Evolutionary conservation across 2,329 filamentous ascomycete species (phyloP).

Genomic region (Fusarium marasasianum): DNA sequence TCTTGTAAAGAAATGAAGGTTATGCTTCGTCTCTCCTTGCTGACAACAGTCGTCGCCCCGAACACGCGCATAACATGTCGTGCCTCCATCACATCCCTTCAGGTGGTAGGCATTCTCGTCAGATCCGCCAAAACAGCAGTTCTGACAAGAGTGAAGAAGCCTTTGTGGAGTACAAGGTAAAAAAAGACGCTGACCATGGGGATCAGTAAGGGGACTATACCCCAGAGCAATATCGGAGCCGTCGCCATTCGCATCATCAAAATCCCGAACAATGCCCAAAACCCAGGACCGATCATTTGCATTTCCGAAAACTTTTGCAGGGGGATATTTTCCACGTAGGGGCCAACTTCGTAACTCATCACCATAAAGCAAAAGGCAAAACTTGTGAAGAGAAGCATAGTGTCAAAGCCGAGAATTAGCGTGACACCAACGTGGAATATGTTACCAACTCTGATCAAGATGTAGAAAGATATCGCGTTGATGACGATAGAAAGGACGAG

Average conservation of each 20-base stretch:
- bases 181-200: constrained; percentile 6
- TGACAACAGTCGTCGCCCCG: background rate
- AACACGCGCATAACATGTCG: background rate
- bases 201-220: background rate
- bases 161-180: constrained; percentile 20
- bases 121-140: background rate
- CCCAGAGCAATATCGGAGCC: background rate
- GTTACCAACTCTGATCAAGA: background rate
- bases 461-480: constrained; percentile 14
- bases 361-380: constrained; percentile 27
- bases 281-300: constrained; percentile 28
- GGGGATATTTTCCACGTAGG: constrained; percentile 4
- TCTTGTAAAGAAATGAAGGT: background rate
- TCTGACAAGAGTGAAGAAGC: constrained; percentile 27
- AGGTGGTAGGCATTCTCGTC: background rate
- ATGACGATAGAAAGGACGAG: constrained; percentile 25
- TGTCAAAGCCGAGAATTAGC: constrained; percentile 7
- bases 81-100: background rate
- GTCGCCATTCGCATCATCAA: constrained; percentile 19
- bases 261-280: constrained; percentile 33
- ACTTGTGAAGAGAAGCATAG: constrained; percentile 25
- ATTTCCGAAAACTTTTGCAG: constrained; percentile 24
- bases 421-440: background rate
- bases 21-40: background rate
- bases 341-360: constrained; percentile 36